Percentiles rank a stretch among this genome's conserved stretches.
These are phyloP conservation scores for Xanthoconium purpureum DNA, from an alignment of 768 basidiomycete species.

Conservation along the genomic window DNA sequence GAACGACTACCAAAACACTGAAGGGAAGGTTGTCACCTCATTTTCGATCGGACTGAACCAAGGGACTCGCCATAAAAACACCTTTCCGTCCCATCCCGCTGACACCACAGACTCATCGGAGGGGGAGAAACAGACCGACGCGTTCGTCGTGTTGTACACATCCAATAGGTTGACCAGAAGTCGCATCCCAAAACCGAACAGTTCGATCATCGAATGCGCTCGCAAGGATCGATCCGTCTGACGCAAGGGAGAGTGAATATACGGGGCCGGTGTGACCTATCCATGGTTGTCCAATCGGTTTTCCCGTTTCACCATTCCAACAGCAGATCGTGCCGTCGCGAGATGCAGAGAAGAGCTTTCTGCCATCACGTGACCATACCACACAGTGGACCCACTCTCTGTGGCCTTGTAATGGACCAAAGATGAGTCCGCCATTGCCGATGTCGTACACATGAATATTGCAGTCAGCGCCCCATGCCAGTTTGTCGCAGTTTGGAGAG, in stretches of 20 bases:
- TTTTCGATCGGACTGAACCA: no score
- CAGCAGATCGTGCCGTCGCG: background rate
- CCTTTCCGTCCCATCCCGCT: background rate
- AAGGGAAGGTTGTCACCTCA: no score
- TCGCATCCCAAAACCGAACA: conserved; percentile 6
- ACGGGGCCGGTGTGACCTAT: conserved; percentile 8
- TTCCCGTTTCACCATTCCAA: conserved; percentile 6
- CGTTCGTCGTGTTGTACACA: background rate
- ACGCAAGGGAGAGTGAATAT: background rate
- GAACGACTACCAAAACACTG: no score
- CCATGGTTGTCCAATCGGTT: conserved; percentile 8
- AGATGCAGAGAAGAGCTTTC: conserved; percentile 3
- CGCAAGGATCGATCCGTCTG: conserved; percentile 6
- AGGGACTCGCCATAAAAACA: conserved; percentile 2
- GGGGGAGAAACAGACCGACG: conserved; percentile 1
- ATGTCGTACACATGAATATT: no score
- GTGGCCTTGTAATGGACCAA: no score
- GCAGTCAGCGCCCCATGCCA: no score
- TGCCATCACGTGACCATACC: conserved; percentile 13
- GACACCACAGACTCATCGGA: conserved; percentile 7
- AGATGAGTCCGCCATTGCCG: no score
- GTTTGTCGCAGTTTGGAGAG: no score
- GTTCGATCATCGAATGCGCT: background rate
- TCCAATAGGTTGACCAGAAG: background rate
- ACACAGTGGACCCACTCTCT: no score